phyloP scores from a whole-genome alignment of 805 yeast genomes.

The Starmerella apicola region DNA sequence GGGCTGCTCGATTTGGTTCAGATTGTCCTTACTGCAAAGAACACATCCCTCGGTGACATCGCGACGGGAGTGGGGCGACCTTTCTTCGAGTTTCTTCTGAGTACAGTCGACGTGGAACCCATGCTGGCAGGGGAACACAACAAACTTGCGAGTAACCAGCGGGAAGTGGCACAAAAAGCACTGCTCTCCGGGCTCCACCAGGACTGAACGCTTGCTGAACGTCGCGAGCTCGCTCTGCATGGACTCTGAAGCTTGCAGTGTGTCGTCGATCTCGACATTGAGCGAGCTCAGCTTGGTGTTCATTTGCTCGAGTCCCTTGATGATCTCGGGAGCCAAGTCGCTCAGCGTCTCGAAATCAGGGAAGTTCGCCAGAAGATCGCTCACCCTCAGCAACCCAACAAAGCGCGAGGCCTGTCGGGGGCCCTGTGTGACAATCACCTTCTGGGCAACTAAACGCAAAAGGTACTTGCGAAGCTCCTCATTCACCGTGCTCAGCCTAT shows the following conservation, averaged over 20 bases:
- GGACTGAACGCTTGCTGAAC: slow-evolving; percentile 40
- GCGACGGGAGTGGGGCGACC: slow-evolving; percentile 28
- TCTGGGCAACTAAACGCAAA: slow-evolving; percentile 56
- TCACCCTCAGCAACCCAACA: slow-evolving; percentile 37
- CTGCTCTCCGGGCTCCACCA: slow-evolving; percentile 72
- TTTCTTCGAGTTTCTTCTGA: slow-evolving; percentile 44
- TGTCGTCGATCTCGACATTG: slow-evolving; percentile 62
- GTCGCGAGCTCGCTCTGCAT: slow-evolving; percentile 49
- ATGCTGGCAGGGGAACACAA: slow-evolving; percentile 82
- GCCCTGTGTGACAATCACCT: slow-evolving; percentile 26
- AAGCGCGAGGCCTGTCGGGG: slow-evolving; percentile 23
- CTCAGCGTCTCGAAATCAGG: slow-evolving; percentile 77
- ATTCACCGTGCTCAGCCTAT: slow-evolving; percentile 28
- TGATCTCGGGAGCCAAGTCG: slow-evolving; percentile 71
- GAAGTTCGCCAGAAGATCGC: slow-evolving; percentile 70
- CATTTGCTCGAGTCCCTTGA: slow-evolving; percentile 62
- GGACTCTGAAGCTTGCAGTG: slow-evolving; percentile 45
- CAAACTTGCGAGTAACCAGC: slow-evolving; percentile 58
- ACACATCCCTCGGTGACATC: slow-evolving; percentile 50
- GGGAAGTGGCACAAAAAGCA: slow-evolving; percentile 64
- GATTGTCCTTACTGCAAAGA: slow-evolving; percentile 61
- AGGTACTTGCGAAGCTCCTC: slow-evolving; percentile 48
- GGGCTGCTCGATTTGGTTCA: slow-evolving; percentile 56
- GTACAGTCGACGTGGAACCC: slow-evolving; percentile 82
- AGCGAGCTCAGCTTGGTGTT: slow-evolving; percentile 53